A percentile compares a stretch with the other conserved stretches of the same genome.
These are phyloP conservation scores for Lizanozyma gosingica DNA, from an alignment of 1,139 yeast species.

Conservation along the genomic window DNA sequence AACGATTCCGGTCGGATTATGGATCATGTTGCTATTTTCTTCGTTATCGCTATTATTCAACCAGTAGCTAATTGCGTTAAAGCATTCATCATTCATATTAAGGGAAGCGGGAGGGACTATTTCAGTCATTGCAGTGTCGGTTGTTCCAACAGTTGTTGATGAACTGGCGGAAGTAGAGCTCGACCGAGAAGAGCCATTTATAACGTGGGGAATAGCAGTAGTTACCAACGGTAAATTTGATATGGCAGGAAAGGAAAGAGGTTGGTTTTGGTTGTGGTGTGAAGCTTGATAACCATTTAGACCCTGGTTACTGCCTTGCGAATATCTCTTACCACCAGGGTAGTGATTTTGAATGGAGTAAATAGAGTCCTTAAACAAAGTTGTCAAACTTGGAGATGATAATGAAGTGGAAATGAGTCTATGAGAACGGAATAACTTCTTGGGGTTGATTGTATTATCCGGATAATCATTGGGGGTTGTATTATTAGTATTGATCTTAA, in stretches of 20 bases:
- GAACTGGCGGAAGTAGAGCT: background rate
- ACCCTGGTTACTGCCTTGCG: slow-evolving; percentile 3
- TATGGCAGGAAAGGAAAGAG: background rate
- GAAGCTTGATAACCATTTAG: background rate
- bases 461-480: background rate
- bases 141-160: slow-evolving; percentile 1
- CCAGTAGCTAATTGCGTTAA: slow-evolving; percentile 32
- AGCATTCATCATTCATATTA: slow-evolving; percentile 34
- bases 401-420: slow-evolving; percentile 9
- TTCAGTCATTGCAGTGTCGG: background rate
- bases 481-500: slow-evolving; percentile 2
- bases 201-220: background rate
- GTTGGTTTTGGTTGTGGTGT: background rate
- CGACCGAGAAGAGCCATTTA: background rate
- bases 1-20: slow-evolving; percentile 20
- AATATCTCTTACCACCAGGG: background rate
- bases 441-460: slow-evolving; percentile 14
- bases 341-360: background rate
- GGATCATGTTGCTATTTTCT: slow-evolving; percentile 10
- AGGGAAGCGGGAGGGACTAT: slow-evolving; percentile 4
- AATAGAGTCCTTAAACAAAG: slow-evolving; percentile 7
- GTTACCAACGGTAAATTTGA: background rate
- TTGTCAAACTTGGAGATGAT: slow-evolving; percentile 13
- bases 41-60: slow-evolving; percentile 17
- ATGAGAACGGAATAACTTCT: slow-evolving; percentile 10